Evolutionary conservation across 164 flowering plant species (phyloP).

Genomic region (Pachysandra terminalis): DNA sequence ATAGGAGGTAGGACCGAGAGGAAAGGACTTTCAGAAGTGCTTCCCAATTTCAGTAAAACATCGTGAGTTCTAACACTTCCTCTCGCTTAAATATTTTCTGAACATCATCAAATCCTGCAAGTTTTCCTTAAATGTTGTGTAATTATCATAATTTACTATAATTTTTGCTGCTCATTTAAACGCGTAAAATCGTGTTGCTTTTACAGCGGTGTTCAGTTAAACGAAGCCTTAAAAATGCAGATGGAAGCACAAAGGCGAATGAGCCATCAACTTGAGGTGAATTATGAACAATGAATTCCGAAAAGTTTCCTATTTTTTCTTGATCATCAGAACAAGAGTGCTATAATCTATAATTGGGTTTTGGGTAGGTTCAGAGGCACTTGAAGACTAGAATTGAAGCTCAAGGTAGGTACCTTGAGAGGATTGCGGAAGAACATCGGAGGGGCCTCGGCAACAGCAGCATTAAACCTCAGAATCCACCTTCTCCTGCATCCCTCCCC

Average conservation of each 20-base stretch:
- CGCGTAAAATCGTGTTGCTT: too few relatives aligned
- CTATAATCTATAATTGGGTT: too few relatives aligned
- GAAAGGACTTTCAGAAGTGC: slow-evolving; percentile 49
- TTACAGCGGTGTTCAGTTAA: slow-evolving; percentile 61
- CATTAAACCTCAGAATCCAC: slow-evolving; percentile 20
- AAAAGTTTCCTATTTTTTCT: too few relatives aligned
- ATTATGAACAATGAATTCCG: too few relatives aligned
- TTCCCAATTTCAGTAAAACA: slow-evolving; percentile 56
- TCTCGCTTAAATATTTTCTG: not conserved
- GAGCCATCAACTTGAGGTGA: slow-evolving; percentile 49
- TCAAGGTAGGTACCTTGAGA: slow-evolving; percentile 56
- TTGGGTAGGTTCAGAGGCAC: slow-evolving; percentile 40
- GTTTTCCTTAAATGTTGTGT: too few relatives aligned
- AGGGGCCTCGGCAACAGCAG: not conserved
- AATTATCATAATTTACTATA: too few relatives aligned
- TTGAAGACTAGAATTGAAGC: slow-evolving; percentile 56
- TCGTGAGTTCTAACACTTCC: slow-evolving; percentile 36
- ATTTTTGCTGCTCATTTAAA: not conserved
- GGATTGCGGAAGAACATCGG: slow-evolving; percentile 31
- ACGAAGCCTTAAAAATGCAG: slow-evolving; percentile 49
- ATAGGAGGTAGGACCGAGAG: slow-evolving; percentile 47
- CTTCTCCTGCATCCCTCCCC: slow-evolving; percentile 36
- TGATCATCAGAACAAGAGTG: too few relatives aligned
- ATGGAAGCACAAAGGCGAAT: slow-evolving; percentile 37
- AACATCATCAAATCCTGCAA: too few relatives aligned